Evolutionary conservation across 2,329 filamentous ascomycete genomes (phyloP), one percentile per base, ranked within the genome.

Genomic region (Acrodontium crateriforme): DNA sequence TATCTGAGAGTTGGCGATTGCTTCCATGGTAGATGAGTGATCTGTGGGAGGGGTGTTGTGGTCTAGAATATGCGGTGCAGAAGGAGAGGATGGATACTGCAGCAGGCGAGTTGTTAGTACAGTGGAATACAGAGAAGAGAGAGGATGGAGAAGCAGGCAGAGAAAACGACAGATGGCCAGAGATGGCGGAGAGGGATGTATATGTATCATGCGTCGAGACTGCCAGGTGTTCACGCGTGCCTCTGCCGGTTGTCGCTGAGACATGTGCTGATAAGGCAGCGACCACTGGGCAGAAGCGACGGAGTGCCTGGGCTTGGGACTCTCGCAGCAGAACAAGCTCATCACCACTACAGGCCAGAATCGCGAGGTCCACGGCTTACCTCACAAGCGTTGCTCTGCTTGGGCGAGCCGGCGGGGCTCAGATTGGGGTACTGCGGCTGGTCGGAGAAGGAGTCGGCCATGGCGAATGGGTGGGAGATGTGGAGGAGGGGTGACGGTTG

Each of bases 1-100:
- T 19, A 59, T 50, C 33, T 62, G 59, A 44, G 63, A 60, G 47
- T 65, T 63, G 36, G 53, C 41, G 35, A 65, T 56, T 36, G 56
- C 50, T 41, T 58, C 54, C 52, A 63, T 59, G 35, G 64, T 56
- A 40, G 54, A 50, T 38, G 58, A 52, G 39, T 63, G 60, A 46
- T 60, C 65, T 69, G 45, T 23, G 29, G 19, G 9, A 23, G 17
- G n/a, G 11, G 13, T 24, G 16, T n/a, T n/a, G n/a, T n/a, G 7
- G 18, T 29, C 17, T 19, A 24, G 18, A 12, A 18, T 15, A 16
- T 11, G 9, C 14, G 9, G 23, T 11, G 15, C 14, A n/a, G 26
- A 16, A 18, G 18, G 20, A 27, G 16, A 13, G 28, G 24, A 18
- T 31, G 27, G 25, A 12, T 32, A 24, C 20, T 18, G 20, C 11